Base-by-base conservation (phyloP, 495 filamentous ascomycete species). In the Neohortaea acidophila region DNA sequence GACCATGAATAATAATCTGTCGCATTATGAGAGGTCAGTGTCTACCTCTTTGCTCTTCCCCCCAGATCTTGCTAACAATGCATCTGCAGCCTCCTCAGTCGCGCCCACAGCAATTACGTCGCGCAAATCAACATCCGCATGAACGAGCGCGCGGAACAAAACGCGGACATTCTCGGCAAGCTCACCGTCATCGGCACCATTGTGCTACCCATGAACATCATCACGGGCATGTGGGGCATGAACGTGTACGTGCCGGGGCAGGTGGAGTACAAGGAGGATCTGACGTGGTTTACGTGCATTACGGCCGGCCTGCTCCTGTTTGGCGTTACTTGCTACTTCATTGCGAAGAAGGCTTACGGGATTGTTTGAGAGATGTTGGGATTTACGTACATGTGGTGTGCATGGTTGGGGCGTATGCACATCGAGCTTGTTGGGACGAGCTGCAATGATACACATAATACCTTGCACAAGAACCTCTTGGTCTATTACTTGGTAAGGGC, bases 201-300 rank as follows among this genome's bases (percentile, higher is more conserved):
- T 47, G 84, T 97, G 4, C 69, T 97, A 39, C 89, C 89, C 14
- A 86, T 97, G 77, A 97, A 97, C 53, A 86, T 97, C 59, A 83
- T 97, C 47, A 94, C 89, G 19, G 91, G 89, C 48, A 78, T 97
- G 57, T 97, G 89, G 81, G 89, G 89, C 23, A 96, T 96, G 89
- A 97, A 97, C 64, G 84, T 92, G 6, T 39, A 37, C 34, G 87
- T 97, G 0, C 89, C 89, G 0, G 84, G 86, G 2, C 87, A 94
- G 55, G n/a, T n/a, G n/a, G 77, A 81, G 21, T 56, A 68, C 30
- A 72, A 75, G 29, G 42, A 27, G 21, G 71, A 64, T 46, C 46
- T 77, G 38, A 58, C 56, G 31, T 79, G 75, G 75, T 79, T 79
- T 45, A 77, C 64, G 63, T 59, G 58, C 59, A 87, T 97, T 49